Base-by-base conservation (phyloP, 2,329 filamentous ascomycete genomes). In the Nemania sp. region DNA sequence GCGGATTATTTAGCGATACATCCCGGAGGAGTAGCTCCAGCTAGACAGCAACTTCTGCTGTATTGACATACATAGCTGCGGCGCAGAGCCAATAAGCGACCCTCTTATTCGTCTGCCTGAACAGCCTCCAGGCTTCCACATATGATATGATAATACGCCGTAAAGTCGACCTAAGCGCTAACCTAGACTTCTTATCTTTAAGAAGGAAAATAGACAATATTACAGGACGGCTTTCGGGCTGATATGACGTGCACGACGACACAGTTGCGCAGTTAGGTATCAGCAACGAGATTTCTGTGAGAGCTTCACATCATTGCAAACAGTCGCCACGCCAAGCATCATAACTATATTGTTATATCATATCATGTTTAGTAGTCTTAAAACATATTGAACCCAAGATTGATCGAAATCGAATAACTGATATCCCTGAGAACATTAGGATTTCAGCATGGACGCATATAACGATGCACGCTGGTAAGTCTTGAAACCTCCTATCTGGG, bases 71-170 rank as follows among this genome's bases (percentile, higher is more conserved):
- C n/a, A n/a, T 30, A 24, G 15, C 34, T 26, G 7, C 49, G 22
- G 34, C 26, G 26, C 28, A 2, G 52, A 47, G 44, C 70, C 70
- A 71, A 68, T 68, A 52, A 66, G 14, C 49, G 54, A 31, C 20
- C 23, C 19, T 57, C 8, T 58, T 68, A 70, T 70, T 49, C 60
- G 56, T 67, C 67, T 71, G 68, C 69, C 70, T 71, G 46, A 41
- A 58, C 60, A 51, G 50, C 56, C 52, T 49, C 52, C 42, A 52
- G 39, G 15, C 22, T 28, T 26, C 34, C 24, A 14, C 28, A 5
- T 31, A 19, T 43, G 23, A 20, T 22, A 19, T 17, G 33, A 36
- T 7, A 19, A 19, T 15, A 15, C 14, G 3, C 15, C n/a, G n/a
- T n/a, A n/a, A n/a, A n/a, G n/a, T n/a, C n/a, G n/a, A n/a, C n/a